phyloP scores from a whole-genome alignment of 2,329 filamentous ascomycete species.

The Phialophora chinensis region DNA sequence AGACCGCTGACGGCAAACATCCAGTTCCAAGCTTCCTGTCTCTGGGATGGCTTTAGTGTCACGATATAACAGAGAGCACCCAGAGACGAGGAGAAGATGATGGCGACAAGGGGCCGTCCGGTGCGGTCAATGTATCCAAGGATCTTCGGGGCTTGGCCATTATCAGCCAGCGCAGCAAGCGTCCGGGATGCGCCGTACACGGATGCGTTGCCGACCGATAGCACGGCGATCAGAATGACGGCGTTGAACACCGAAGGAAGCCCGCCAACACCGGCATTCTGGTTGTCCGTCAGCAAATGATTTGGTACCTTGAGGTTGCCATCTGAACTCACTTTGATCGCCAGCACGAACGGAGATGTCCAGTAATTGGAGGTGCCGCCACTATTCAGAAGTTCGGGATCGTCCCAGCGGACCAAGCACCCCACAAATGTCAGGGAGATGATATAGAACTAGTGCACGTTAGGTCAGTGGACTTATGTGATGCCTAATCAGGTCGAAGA shows the following conservation, averaged over 20 bases:
- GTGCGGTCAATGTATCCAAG: conserved; percentile 81
- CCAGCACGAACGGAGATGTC: conserved; percentile 90
- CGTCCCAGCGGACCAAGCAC: conserved; percentile 75
- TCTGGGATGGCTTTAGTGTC: conserved; percentile 43
- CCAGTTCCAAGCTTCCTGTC: conserved; percentile 72
- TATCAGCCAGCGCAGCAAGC: conserved; percentile 84
- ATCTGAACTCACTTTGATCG: conserved; percentile 59
- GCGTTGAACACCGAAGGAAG: conserved; percentile 89
- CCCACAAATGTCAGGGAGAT: conserved; percentile 75
- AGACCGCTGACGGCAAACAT: conserved; percentile 77
- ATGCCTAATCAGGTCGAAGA: neutral
- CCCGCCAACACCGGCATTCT: conserved; percentile 77
- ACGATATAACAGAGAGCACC: conserved; percentile 79
- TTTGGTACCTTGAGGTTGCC: neutral
- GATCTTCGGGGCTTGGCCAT: conserved; percentile 77
- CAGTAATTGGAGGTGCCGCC: conserved; percentile 67
- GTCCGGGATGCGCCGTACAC: conserved; percentile 91
- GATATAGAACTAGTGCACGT: conserved; percentile 71
- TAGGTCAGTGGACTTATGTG: neutral
- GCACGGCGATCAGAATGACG: conserved; percentile 88
- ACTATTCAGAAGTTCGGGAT: conserved; percentile 66
- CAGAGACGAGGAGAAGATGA: conserved; percentile 68
- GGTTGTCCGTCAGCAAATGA: conserved; percentile 33
- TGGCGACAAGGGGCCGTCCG: conserved; percentile 77
- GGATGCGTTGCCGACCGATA: conserved; percentile 89